phyloP scores from a whole-genome alignment of 2,329 filamentous ascomycete species.

The Nakataea oryzae region DNA sequence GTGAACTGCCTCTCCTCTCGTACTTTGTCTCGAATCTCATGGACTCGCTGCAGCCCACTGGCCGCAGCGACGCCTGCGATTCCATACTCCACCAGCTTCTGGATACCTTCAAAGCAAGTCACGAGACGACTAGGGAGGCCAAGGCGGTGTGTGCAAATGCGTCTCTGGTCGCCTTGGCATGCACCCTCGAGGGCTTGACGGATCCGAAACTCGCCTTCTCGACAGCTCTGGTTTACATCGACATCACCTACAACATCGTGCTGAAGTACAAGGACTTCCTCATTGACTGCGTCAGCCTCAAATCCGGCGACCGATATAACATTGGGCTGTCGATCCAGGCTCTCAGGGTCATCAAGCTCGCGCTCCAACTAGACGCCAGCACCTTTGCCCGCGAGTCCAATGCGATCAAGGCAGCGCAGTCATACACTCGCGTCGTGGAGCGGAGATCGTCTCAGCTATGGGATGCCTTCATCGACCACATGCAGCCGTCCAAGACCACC shows the following conservation, averaged over 20 bases:
- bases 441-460: constrained; percentile 68
- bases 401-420: constrained; percentile 48
- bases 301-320: constrained; percentile 32
- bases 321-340: constrained; percentile 43
- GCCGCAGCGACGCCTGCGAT: constrained; percentile 70
- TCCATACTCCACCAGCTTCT: constrained; percentile 70
- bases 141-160: constrained; percentile 52
- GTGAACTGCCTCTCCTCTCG: constrained; percentile 52
- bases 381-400: constrained; percentile 59
- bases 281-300: constrained; percentile 37
- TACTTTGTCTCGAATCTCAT: constrained; percentile 74
- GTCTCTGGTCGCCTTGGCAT: constrained; percentile 49
- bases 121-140: constrained; percentile 43
- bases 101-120: constrained; percentile 46
- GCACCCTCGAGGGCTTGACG: constrained; percentile 46
- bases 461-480: constrained; percentile 61
- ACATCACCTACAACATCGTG: constrained; percentile 55
- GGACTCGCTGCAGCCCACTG: constrained; percentile 62
- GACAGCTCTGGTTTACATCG: constrained; percentile 41
- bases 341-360: constrained; percentile 54
- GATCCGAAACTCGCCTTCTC: constrained; percentile 21
- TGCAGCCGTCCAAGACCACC: constrained; percentile 54
- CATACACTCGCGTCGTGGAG: constrained; percentile 56
- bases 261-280: constrained; percentile 53
- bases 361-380: constrained; percentile 61